These are phyloP conservation scores for Acer yangbiense DNA, from an alignment of 345 rosid genomes.

Conservation along the genomic window DNA sequence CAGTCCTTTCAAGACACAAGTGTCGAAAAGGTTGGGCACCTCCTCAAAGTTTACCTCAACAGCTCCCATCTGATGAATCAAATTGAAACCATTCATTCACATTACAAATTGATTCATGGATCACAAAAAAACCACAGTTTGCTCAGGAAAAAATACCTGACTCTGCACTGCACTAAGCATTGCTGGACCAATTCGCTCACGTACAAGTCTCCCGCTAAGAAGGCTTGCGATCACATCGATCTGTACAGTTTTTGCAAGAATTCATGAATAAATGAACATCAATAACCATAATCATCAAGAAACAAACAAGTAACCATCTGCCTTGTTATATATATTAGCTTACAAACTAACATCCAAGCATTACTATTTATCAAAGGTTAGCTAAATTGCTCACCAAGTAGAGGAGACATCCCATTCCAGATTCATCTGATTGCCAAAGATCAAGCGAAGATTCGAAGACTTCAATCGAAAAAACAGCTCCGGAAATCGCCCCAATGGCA, in stretches of 20 bases:
- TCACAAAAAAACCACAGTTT: background rate
- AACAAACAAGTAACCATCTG: background rate
- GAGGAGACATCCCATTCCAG: slow-evolving; percentile 84
- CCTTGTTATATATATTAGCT: background rate
- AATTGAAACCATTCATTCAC: slow-evolving; percentile 4
- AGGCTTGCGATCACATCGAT: slow-evolving; percentile 98
- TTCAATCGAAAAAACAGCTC: slow-evolving; percentile 98
- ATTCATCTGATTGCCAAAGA: slow-evolving; percentile 95
- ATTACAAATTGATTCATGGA: background rate
- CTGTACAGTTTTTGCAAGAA: slow-evolving; percentile 43
- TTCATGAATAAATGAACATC: slow-evolving; percentile 10
- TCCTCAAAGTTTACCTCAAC: slow-evolving; percentile 79
- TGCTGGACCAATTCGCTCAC: slow-evolving; percentile 97
- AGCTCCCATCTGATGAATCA: slow-evolving; percentile 81
- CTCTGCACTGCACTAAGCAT: slow-evolving; percentile 99
- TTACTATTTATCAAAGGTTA: background rate
- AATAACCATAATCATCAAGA: background rate
- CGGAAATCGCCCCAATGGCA: slow-evolving; percentile 97
- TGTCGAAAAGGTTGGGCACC: slow-evolving; percentile 82
- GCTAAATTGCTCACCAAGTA: slow-evolving; percentile 72
- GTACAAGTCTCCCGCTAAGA: slow-evolving; percentile 95
- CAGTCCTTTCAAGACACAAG: slow-evolving; percentile 73
- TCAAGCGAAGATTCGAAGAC: slow-evolving; percentile 96
- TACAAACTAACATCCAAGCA: background rate
- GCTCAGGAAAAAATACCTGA: slow-evolving; percentile 57